These are phyloP conservation scores for Boletus patriciae DNA, from an alignment of 768 basidiomycete genomes.

Conservation along the genomic window DNA sequence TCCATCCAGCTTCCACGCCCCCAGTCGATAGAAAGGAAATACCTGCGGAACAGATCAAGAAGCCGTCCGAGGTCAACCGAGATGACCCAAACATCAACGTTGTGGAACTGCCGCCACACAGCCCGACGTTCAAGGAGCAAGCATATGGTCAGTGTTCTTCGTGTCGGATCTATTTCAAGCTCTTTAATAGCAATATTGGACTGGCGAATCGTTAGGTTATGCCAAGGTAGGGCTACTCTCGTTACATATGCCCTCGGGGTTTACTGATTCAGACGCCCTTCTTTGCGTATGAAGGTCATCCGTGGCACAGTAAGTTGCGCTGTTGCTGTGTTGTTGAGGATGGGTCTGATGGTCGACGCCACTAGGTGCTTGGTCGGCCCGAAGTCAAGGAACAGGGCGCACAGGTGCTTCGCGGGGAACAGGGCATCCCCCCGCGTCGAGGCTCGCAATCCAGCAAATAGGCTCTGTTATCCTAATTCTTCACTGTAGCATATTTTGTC, in stretches of 20 bases:
- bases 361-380: constrained; percentile 33
- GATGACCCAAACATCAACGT: constrained; percentile 29
- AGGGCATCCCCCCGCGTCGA: constrained; percentile 33
- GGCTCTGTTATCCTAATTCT: background rate
- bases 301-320: constrained; percentile 30
- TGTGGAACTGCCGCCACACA: constrained; percentile 24
- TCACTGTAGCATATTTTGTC: background rate
- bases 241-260: background rate
- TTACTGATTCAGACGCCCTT: constrained; percentile 1
- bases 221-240: constrained; percentile 22
- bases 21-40: constrained; percentile 39
- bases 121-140: constrained; percentile 57
- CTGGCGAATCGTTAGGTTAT: constrained; percentile 25
- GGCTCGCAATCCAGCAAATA: constrained; percentile 26
- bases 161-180: background rate
- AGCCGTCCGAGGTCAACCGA: constrained; percentile 25
- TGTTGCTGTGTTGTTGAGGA: constrained; percentile 3
- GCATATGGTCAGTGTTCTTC: constrained; percentile 47
- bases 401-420: constrained; percentile 52
- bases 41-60: constrained; percentile 29
- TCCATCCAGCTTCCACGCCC: constrained; percentile 32
- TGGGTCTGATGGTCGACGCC: background rate
- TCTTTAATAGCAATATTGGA: background rate
- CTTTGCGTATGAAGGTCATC: constrained; percentile 21
- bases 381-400: constrained; percentile 53